Base-by-base conservation (phyloP, 2,329 filamentous ascomycete species). In the Phialophora macrospora region DNA sequence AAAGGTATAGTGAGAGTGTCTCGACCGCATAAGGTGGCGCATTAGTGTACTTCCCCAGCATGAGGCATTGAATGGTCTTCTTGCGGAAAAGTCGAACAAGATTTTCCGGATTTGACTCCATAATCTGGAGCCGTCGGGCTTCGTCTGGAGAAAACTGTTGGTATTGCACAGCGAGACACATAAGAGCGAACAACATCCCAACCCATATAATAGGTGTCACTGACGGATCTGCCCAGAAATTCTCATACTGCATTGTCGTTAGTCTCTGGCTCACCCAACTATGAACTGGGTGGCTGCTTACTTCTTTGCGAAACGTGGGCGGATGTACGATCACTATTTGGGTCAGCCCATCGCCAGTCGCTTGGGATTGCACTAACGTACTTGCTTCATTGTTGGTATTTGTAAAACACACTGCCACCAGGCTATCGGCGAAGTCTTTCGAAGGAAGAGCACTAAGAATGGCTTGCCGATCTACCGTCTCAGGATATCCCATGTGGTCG, bases 181-280 rank as follows among this genome's bases (percentile, higher is more conserved):
- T 83, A 77, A 86, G 82, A 0, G 82, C 78, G 70, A 80, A 85
- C 34, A 83, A 79, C 62, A 84, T 71, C 2, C 81, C 83, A 12
- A 85, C 73, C 83, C 83, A 85, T 17, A 82, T 79, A 4, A 81
- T 72, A 5, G 80, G 77, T 2, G 80, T 80, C 32, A 81, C 80
- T 3, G 75, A 74, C 1, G 82, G 82, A 67, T 79, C 79, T 60
- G 77, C 65, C 84, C 83, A 86, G 70, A 85, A 82, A 60, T 77
- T 75, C 64, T 85, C 82, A 70, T 85, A 86, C 71, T 84, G 78
- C n/a, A 55, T 32, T n/a, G 24, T 0, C 38, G 20, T 65, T 14
- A 65, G 63, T 22, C 12, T 11, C 34, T 20, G 17, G 11, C 1
- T 55, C 22, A 28, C 22, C 8, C 22, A 7, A 11, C 3, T 26